Evolutionary conservation across 371 early-diverging fungal species (phyloP), one percentile per base, ranked within the genome.

Genomic region (Zancudomyces culisetae): DNA sequence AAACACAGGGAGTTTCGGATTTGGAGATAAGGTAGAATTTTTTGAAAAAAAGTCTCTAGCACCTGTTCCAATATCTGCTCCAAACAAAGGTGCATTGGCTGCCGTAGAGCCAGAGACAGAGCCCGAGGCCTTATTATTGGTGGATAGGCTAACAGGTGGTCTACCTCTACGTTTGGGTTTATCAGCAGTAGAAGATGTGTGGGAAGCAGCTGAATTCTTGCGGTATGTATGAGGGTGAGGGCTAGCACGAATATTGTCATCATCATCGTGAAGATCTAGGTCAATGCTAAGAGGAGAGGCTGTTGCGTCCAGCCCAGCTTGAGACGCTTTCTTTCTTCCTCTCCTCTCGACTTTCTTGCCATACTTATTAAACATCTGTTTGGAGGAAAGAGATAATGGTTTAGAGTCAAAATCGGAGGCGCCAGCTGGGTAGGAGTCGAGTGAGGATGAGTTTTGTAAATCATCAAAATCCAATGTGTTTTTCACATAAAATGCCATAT

Each of bases 401-500:
- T 35, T 35, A 10, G 15, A 15, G 10, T 35, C 35, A 6, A 35
- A 6, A 35, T 35, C 35, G 35, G 35, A 35, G 10, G 35, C 35
- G 35, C 35, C 35, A 45, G 10, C 45, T 22, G 4, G 10, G 26
- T 19, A n/a, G n/a, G n/a, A n/a, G n/a, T n/a, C n/a, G n/a, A n/a
- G n/a, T n/a, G n/a, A 4, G 6, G 20, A 20, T 19, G 26, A 45
- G 45, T 26, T 45, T 22, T 6, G 45, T 10, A 19, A 19, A 19
- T 65, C 66, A 22, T 65, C 58, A 53, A 80, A 83, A 43, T 84
- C 81, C 19, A 82, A 63, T 3, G 71, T 67, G 3, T 76, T 67
- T 53, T 81, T 78, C 45, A 85, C 75, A 50, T 89, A 90, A 63
- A 89, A 89, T 53, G 85, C 82, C 89, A 90, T 90, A 58, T 89